A percentile compares a stretch with the other conserved stretches of the same genome.
These are phyloP conservation scores for Macrocybe gigantea DNA, from an alignment of 768 basidiomycete species.

Conservation along the genomic window DNA sequence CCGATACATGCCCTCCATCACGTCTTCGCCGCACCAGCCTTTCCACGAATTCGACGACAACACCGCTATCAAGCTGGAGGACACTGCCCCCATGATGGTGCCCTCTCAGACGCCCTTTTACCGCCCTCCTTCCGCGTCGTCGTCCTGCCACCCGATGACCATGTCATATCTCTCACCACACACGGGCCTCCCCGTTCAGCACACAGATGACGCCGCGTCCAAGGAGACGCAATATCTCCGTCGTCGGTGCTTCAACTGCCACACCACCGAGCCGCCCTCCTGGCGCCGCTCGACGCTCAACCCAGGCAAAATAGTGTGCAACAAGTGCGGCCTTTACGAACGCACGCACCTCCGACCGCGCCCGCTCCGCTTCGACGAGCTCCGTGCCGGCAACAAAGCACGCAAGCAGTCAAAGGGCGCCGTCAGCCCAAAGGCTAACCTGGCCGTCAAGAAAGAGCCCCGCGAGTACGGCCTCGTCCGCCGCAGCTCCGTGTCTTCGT, in stretches of 20 bases:
- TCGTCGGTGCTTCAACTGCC: conserved; percentile 85
- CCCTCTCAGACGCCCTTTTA: conserved; percentile 55
- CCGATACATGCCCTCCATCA: conserved; percentile 29
- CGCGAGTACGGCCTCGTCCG: conserved; percentile 45
- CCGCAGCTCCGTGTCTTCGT: conserved; percentile 61
- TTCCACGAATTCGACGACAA: conserved; percentile 44
- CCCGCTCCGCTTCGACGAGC: conserved; percentile 82
- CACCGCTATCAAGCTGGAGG: conserved; percentile 61
- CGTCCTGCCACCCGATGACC: conserved; percentile 23
- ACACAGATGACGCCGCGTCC: conserved; percentile 85
- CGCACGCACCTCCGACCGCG: conserved; percentile 81
- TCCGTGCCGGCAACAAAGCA: conserved; percentile 81
- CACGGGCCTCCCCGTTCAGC: conserved; percentile 66
- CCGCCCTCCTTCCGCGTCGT: conserved; percentile 26
- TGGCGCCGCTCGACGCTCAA: conserved; percentile 88
- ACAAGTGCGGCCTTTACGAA: conserved; percentile 90
- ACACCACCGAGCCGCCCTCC: conserved; percentile 84
- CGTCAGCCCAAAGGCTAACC: conserved; percentile 31
- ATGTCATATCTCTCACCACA: conserved; percentile 35
- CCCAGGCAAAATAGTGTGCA: conserved; percentile 90
- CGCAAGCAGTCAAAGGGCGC: conserved; percentile 46
- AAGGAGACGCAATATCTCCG: conserved; percentile 91
- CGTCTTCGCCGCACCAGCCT: conserved; percentile 34
- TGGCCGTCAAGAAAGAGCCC: conserved; percentile 60
- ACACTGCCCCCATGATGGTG: conserved; percentile 51